Evolutionary conservation across 1,139 yeast species (phyloP).

Genomic region (Lodderomyces pseudojiufengensis): DNA sequence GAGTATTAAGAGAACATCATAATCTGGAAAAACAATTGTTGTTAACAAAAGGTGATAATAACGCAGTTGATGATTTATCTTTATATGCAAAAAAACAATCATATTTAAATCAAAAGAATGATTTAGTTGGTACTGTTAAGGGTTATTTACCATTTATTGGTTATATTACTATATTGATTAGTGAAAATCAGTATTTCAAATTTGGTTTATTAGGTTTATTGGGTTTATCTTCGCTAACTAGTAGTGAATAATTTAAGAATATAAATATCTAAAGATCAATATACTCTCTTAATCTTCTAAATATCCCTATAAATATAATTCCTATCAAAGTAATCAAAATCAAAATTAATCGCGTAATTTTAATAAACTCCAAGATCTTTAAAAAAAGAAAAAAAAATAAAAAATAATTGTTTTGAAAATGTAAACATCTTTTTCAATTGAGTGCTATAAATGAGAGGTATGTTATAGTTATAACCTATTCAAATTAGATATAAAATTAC

Average conservation of each 20-base stretch:
- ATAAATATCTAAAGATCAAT: too few species aligned
- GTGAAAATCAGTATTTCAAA: constrained; percentile 82
- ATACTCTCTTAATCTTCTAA: too few species aligned
- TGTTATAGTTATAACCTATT: too few species aligned
- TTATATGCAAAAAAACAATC: constrained; percentile 74
- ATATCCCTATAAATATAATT: too few species aligned
- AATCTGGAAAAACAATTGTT: constrained; percentile 59
- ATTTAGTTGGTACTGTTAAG: constrained; percentile 85
- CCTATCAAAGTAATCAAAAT: too few species aligned
- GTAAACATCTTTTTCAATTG: too few species aligned
- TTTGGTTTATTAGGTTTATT: constrained; percentile 66
- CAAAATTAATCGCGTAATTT: too few species aligned
- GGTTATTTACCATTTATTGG: constrained; percentile 93
- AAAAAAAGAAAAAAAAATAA: too few species aligned
- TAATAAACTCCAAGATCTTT: too few species aligned
- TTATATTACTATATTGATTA: constrained; percentile 82
- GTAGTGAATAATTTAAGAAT: constrained; percentile 42
- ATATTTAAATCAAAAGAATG: constrained; percentile 71
- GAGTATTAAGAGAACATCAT: constrained; percentile 83
- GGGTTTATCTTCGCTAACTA: constrained; percentile 54
- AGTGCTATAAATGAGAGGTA: constrained; percentile 13
- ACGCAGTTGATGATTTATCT: constrained; percentile 85
- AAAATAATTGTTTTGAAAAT: too few species aligned
- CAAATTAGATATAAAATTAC: constrained; percentile 5
- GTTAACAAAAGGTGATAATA: constrained; percentile 95